Base-by-base conservation (phyloP, 1,139 yeast genomes). In the Yamadazyma pseudoaaseri region DNA sequence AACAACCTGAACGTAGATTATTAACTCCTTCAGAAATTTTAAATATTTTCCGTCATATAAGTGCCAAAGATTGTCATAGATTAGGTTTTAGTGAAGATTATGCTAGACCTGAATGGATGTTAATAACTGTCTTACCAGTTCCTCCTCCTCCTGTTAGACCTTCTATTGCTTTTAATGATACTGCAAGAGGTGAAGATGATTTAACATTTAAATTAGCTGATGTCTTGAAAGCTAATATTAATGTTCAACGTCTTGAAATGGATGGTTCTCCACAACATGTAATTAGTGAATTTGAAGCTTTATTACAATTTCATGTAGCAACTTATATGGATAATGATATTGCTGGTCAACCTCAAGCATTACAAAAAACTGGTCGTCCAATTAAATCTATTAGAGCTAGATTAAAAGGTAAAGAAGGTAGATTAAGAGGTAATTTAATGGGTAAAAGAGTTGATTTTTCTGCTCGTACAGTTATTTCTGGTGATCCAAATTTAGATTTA, bases 71-170 rank as follows among this genome's bases (percentile, higher is more conserved):
- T 58, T 81, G 95, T 44, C 70, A 63, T 35, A 79, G 77, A 47
- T 62, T 94, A 43, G 99, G 99, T 6, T 83, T 92, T 61, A 87
- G 86, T 56, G 95, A 87, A 56, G 97, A 92, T 56, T 92, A 87
- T 54, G 95, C 98, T 2, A 81, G 98, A 55, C 99, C 99, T 1
- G 99, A 94, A 62, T 94, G 98, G 99, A 81, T 94, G 83, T 75
- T 94, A 45, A 78, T 94, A 45, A 90, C 98, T 3, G 97, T 92
- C 12, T 72, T 94, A 51, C 98, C 98, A 1, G 98, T 94, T n/a
- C 99, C 99, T 28, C 99, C 99, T 34, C 98, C 98, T 38, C 97
- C 97, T 22, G 98, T 94, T 22, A 84, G 99, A 63, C 99, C 99
- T 12, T 86, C 96, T 26, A 92, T 94, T 66, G 96, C 98, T 2